Percentiles rank a stretch among this genome's conserved stretches.
Evolutionary conservation across 768 basidiomycete species (phyloP).

Genomic region (Leucogyrophana mollusca): DNA sequence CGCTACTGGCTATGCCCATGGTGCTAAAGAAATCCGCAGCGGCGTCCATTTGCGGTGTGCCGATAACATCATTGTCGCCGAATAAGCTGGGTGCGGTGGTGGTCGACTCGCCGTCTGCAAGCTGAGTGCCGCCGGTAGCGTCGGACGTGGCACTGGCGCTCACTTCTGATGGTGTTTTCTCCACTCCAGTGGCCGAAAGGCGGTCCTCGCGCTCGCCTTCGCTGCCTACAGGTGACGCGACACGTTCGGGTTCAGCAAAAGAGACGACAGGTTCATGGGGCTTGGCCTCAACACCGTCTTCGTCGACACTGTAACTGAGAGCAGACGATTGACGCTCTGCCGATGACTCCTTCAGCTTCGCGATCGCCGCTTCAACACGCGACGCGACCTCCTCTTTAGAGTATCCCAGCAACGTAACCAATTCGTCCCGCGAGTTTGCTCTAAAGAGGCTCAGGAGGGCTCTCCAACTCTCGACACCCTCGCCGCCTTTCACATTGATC

Average conservation of each 20-base stretch:
- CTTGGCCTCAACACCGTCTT: conserved; percentile 40
- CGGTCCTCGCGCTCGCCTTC: conserved; percentile 23
- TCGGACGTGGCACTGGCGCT: conserved; percentile 66
- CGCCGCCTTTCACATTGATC: conserved; percentile 14
- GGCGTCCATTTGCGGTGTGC: conserved; percentile 61
- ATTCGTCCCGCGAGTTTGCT: conserved; percentile 85
- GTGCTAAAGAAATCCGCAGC: conserved; percentile 90
- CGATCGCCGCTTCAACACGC: conserved; percentile 80
- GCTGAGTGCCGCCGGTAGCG: conserved; percentile 51
- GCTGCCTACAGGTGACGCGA: conserved; percentile 28
- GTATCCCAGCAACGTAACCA: conserved; percentile 88
- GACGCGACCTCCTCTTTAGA: conserved; percentile 82
- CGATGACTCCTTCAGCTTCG: conserved; percentile 54
- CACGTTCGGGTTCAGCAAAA: conserved; percentile 73
- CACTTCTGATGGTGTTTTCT: conserved; percentile 60
- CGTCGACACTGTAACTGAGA: conserved; percentile 32
- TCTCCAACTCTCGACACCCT: conserved; percentile 66
- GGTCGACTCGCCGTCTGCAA: conserved; percentile 71
- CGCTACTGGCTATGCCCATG: conserved; percentile 51
- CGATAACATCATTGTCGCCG: conserved; percentile 68
- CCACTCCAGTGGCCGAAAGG: conserved; percentile 20
- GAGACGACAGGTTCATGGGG: conserved; percentile 78
- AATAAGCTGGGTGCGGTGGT: conserved; percentile 89
- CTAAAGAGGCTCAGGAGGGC: conserved; percentile 87
- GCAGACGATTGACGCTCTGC: conserved; percentile 25